Evolutionary conservation across 208 protist species (phyloP).

Genomic region (Polymyxa betae): DNA sequence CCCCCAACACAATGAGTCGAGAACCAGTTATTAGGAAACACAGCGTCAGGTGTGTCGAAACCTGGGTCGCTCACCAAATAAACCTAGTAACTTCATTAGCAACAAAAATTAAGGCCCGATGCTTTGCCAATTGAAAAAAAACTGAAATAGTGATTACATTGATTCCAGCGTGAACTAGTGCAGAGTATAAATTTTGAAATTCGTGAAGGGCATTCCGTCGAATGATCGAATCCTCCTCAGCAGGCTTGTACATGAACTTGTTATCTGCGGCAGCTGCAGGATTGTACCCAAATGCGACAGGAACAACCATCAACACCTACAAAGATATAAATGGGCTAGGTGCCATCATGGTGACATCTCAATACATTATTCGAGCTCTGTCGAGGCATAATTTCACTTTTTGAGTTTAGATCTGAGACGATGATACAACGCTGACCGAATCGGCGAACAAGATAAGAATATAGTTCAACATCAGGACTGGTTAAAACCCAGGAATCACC

Average conservation of each 20-base stretch:
- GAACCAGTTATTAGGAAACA: conserved; percentile 49
- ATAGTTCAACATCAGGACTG: not conserved
- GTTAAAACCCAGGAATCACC: not conserved
- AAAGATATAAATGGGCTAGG: not conserved
- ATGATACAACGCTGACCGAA: not conserved
- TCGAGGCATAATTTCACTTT: not conserved
- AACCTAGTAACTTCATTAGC: too few relatives aligned
- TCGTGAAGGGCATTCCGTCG: not conserved
- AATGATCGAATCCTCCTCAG: not conserved
- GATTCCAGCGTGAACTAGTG: not conserved
- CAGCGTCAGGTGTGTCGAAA: not conserved
- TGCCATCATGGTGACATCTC: not conserved
- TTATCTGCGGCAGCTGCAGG: not conserved
- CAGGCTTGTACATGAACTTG: not conserved
- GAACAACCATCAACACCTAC: conserved; percentile 31
- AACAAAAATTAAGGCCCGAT: too few relatives aligned
- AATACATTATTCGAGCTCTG: not conserved
- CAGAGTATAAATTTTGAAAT: not conserved
- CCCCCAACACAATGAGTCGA: not conserved
- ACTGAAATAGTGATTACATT: not conserved
- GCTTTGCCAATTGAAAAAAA: too few relatives aligned
- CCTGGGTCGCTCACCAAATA: not conserved
- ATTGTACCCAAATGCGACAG: conserved; percentile 8
- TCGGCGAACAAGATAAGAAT: not conserved
- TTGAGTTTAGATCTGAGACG: not conserved